phyloP scores from a whole-genome alignment of 306 rosid genomes.

The Prunus kanzakura region DNA sequence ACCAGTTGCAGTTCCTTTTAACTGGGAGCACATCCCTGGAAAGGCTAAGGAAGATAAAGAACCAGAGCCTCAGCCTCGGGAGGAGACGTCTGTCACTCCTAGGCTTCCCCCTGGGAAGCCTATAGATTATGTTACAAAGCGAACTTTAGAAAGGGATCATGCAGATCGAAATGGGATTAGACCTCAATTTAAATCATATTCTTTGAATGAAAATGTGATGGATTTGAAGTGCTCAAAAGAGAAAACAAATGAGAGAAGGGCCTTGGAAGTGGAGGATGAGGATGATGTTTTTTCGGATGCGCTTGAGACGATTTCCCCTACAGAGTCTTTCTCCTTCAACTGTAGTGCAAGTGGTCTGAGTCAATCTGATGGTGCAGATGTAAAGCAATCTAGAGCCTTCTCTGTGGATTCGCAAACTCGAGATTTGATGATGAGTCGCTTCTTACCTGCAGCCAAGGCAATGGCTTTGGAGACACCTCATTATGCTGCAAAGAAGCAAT shows the following conservation, averaged over 20 bases:
- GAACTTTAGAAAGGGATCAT: slow-evolving; percentile 32
- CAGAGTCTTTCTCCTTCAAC: slow-evolving; percentile 63
- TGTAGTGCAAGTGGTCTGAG: slow-evolving; percentile 70
- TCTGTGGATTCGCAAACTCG: slow-evolving; percentile 62
- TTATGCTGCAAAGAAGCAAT: slow-evolving; percentile 59
- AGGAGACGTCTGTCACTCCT: slow-evolving; percentile 42
- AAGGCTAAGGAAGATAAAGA: slow-evolving; percentile 49
- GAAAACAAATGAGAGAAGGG: slow-evolving; percentile 30
- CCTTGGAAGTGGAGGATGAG: slow-evolving; percentile 33
- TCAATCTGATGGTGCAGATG: slow-evolving; percentile 44
- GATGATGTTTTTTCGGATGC: slow-evolving; percentile 69
- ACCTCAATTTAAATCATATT: slow-evolving; percentile 27
- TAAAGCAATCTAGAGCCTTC: slow-evolving; percentile 49
- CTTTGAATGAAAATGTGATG: slow-evolving; percentile 21
- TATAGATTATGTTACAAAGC: slow-evolving; percentile 22
- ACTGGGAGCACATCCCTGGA: slow-evolving; percentile 95
- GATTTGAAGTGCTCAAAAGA: slow-evolving; percentile 33
- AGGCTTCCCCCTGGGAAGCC: slow-evolving; percentile 61
- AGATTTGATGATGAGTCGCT: slow-evolving; percentile 92
- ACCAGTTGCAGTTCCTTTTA: slow-evolving; percentile 82
- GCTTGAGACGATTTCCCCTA: slow-evolving; percentile 47
- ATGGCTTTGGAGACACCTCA: slow-evolving; percentile 73
- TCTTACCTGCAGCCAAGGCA: slow-evolving; percentile 96
- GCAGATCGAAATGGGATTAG: slow-evolving; percentile 22
- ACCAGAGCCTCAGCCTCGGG: slow-evolving; percentile 33